Evolutionary conservation across 164 flowering plant genomes (phyloP).

Genomic region (Magnolia sinica): DNA sequence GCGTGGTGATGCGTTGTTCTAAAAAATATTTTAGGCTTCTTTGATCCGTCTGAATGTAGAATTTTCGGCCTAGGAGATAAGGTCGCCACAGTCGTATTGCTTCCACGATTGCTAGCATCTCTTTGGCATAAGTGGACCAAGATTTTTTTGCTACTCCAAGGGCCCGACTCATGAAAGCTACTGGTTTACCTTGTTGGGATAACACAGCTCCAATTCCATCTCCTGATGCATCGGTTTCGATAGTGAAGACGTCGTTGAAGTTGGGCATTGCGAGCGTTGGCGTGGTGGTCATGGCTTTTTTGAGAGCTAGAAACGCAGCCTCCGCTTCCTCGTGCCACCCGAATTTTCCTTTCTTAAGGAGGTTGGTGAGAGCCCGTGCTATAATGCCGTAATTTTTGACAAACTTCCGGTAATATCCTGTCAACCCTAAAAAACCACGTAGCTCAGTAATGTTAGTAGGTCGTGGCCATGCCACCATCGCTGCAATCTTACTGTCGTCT

Average conservation of each 20-base stretch:
- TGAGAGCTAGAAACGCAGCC: neutral
- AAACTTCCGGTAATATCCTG: slow-evolving; percentile 11
- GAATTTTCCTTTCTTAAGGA: too few relatives aligned
- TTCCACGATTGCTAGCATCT: neutral
- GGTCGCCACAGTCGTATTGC: neutral
- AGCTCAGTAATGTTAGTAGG: too few relatives aligned
- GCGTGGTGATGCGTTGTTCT: neutral
- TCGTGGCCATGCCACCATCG: too few relatives aligned
- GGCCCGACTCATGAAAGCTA: too few relatives aligned
- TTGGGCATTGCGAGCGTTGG: neutral
- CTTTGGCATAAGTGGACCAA: neutral
- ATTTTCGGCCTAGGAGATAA: slow-evolving; percentile 1
- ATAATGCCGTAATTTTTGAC: slow-evolving; percentile 2
- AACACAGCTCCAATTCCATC: too few relatives aligned
- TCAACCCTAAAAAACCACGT: neutral
- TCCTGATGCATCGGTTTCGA: too few relatives aligned
- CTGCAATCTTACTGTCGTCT: too few relatives aligned
- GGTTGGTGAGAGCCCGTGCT: neutral
- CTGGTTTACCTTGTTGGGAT: too few relatives aligned
- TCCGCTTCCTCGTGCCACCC: neutral
- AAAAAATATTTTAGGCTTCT: too few relatives aligned
- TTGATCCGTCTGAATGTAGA: neutral
- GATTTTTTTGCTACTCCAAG: neutral
- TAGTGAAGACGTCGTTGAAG: too few relatives aligned
- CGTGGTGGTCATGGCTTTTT: neutral